Evolutionary conservation across 192 early-diverging fungal genomes (phyloP).

Genomic region (Podochytrium sp.): DNA sequence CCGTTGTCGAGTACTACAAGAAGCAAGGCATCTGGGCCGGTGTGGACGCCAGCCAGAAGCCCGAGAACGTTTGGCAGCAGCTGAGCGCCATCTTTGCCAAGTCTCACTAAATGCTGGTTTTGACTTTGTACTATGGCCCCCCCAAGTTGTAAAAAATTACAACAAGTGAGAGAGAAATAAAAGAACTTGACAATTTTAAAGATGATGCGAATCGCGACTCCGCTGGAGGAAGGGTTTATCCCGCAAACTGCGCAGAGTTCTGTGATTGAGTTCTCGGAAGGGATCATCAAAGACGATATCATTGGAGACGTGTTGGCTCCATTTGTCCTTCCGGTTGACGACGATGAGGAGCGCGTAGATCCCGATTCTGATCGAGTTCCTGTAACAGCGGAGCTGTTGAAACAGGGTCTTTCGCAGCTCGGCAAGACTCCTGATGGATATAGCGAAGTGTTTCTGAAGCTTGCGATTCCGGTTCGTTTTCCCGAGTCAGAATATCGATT

Average conservation of each 20-base stretch:
- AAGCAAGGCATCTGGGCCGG: conserved; percentile 88
- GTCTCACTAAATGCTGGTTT: conserved; percentile 16
- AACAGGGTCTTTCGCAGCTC: conserved; percentile 39
- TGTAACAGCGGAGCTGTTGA: conserved; percentile 35
- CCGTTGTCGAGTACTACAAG: conserved; percentile 85
- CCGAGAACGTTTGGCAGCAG: conserved; percentile 85
- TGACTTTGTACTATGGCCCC: too few relatives aligned
- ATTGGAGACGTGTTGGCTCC: neutral
- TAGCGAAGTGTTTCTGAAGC: conserved; percentile 45
- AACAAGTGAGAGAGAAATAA: neutral
- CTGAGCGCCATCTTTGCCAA: conserved; percentile 87
- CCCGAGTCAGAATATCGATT: neutral
- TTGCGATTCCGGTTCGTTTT: conserved; percentile 47
- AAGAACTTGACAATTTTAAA: neutral
- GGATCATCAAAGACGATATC: neutral
- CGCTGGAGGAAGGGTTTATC: too few relatives aligned
- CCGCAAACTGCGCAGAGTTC: neutral
- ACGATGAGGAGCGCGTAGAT: neutral
- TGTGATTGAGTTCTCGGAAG: neutral
- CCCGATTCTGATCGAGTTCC: neutral
- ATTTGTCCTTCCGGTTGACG: neutral
- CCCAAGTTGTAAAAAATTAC: too few relatives aligned
- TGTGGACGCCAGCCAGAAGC: conserved; percentile 92
- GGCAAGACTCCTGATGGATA: conserved; percentile 44
- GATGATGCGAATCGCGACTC: too few relatives aligned